A percentile compares a stretch with the other conserved stretches of the same genome.
Conservation (phyloP, 2,329 filamentous ascomycete genomes). For the Domatiomyces catenatus region DNA sequence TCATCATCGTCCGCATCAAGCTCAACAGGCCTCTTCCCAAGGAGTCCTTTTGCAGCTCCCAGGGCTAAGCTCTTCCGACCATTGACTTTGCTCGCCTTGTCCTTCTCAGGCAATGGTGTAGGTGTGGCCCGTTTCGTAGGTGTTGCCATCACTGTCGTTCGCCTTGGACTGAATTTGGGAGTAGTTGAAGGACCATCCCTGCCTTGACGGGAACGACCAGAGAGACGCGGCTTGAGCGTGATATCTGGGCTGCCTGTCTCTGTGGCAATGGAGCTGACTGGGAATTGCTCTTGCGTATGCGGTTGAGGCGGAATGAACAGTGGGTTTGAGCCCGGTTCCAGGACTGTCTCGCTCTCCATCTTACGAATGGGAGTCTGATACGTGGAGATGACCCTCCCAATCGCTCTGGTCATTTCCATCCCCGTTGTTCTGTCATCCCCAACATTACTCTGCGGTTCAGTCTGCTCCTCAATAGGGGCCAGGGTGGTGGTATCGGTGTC, state of each 20-base stretch:
- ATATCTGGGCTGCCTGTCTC: conserved; percentile 41
- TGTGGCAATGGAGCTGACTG: conserved; percentile 26
- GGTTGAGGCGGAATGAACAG: background rate
- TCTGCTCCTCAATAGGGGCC: conserved; percentile 25
- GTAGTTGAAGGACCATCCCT: conserved; percentile 30
- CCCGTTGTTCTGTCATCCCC: conserved; percentile 36
- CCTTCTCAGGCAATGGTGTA: conserved; percentile 37
- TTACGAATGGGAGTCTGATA: conserved; percentile 25
- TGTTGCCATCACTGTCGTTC: background rate
- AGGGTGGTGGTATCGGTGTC: conserved; percentile 27
- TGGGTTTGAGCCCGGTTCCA: conserved; percentile 37
- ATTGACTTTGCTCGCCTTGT: conserved; percentile 37
- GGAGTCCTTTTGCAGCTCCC: conserved; percentile 55
- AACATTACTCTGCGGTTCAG: conserved; percentile 22
- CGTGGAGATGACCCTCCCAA: conserved; percentile 45
- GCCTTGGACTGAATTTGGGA: conserved; percentile 20
- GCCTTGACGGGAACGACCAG: conserved; percentile 33
- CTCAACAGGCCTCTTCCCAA: conserved; percentile 60
- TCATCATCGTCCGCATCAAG: conserved; percentile 50
- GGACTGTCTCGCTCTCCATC: conserved; percentile 52
- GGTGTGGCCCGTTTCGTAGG: conserved; percentile 32
- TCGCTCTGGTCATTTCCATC: conserved; percentile 53
- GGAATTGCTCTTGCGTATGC: conserved; percentile 7
- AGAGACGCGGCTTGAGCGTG: conserved; percentile 33
- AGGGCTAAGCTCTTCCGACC: conserved; percentile 63